Evolutionary conservation across 192 early-diverging fungal genomes (phyloP).

Genomic region (Coemansia sp.): DNA sequence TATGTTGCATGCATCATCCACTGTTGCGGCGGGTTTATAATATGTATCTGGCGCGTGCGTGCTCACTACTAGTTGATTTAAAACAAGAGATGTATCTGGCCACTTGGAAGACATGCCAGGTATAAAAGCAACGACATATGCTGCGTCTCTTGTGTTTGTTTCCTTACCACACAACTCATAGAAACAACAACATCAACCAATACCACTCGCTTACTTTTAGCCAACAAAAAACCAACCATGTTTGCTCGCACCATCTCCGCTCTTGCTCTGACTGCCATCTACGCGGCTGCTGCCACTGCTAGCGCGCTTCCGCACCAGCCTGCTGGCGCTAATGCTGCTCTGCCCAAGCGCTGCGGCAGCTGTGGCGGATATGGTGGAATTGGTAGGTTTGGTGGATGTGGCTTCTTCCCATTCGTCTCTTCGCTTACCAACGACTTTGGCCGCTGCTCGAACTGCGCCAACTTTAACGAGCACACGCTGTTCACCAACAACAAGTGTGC

Average conservation of each 20-base stretch:
- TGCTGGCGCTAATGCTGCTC: neutral
- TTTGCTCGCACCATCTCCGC: neutral
- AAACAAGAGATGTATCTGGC: too few relatives aligned
- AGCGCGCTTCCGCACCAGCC: neutral
- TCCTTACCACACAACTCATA: too few relatives aligned
- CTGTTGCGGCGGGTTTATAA: too few relatives aligned
- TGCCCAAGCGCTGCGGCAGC: neutral
- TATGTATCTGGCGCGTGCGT: too few relatives aligned
- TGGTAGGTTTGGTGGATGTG: neutral
- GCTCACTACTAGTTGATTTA: too few relatives aligned
- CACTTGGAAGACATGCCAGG: too few relatives aligned
- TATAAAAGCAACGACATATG: neutral
- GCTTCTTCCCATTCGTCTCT: slow-evolving; percentile 5
- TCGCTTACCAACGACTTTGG: slow-evolving; percentile 14
- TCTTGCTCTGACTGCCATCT: neutral
- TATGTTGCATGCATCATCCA: too few relatives aligned
- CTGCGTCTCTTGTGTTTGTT: too few relatives aligned
- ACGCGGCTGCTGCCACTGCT: neutral
- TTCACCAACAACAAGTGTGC: slow-evolving; percentile 13
- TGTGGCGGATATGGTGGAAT: neutral
- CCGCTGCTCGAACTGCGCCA: slow-evolving; percentile 10
- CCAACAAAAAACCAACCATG: neutral
- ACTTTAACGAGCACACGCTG: slow-evolving; percentile 21
- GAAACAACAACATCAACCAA: neutral
- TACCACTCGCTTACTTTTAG: neutral